A percentile compares a stretch with the other conserved stretches of the same genome.
These are phyloP conservation scores for Talinum fruticosum DNA, from an alignment of 148 eudicot genomes.

Conservation along the genomic window DNA sequence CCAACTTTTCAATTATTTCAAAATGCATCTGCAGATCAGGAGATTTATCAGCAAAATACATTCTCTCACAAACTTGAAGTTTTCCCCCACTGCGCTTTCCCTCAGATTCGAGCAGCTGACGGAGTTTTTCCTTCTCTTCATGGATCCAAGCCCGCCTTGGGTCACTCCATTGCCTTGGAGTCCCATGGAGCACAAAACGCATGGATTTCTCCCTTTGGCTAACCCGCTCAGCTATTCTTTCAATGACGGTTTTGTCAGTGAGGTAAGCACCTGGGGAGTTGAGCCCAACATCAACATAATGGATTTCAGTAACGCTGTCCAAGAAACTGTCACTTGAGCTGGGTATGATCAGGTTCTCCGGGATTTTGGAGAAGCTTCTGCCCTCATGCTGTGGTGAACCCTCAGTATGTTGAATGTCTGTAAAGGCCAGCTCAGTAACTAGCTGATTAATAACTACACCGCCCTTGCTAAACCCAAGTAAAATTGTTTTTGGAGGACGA, in stretches of 20 bases:
- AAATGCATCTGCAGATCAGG: slow-evolving; percentile 89
- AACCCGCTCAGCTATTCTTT: slow-evolving; percentile 40
- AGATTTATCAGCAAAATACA: slow-evolving; percentile 49
- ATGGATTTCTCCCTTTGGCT: slow-evolving; percentile 27
- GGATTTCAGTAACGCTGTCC: slow-evolving; percentile 70
- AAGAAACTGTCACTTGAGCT: slow-evolving; percentile 56
- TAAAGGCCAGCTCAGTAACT: slow-evolving; percentile 54
- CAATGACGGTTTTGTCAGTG: slow-evolving; percentile 44
- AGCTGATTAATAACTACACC: slow-evolving; percentile 82
- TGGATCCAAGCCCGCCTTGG: slow-evolving; percentile 57
- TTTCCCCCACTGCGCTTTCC: slow-evolving; percentile 43
- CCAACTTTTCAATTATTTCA: slow-evolving; percentile 61
- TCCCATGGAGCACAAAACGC: slow-evolving; percentile 71
- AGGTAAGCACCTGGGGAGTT: slow-evolving; percentile 80
- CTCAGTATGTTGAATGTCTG: slow-evolving; percentile 21
- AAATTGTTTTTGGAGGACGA: slow-evolving; percentile 42
- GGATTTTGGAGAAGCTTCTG: slow-evolving; percentile 4
- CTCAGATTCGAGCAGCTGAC: slow-evolving; percentile 39
- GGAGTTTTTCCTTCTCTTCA: slow-evolving; percentile 64
- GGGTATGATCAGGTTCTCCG: slow-evolving; percentile 44
- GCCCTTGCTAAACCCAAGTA: slow-evolving; percentile 92
- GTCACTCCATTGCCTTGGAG: slow-evolving; percentile 92
- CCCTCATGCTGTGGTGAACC: slow-evolving; percentile 9
- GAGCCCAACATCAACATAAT: slow-evolving; percentile 86
- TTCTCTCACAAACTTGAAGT: slow-evolving; percentile 53